Conservation (phyloP, 345 rosid genomes). For the Citrus inodora region DNA sequence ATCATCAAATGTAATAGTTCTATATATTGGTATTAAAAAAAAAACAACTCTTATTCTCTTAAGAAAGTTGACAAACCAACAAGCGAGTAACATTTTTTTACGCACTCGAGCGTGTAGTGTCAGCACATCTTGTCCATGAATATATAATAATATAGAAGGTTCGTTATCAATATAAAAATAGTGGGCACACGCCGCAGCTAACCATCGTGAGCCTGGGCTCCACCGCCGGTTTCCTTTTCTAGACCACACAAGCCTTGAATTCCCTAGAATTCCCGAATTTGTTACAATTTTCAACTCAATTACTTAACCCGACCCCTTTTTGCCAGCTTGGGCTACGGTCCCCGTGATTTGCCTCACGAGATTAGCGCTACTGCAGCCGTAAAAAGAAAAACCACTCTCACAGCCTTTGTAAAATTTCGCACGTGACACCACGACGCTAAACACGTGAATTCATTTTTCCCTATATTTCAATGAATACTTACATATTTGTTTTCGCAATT, state of each 20-base stretch:
- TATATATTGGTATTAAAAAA: no score
- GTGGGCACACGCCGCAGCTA: neutral
- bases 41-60: no score
- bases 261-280: neutral
- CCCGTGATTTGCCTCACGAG: conserved; percentile 35
- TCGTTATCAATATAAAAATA: neutral
- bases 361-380: conserved; percentile 15
- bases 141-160: neutral
- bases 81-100: neutral
- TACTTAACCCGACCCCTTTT: neutral
- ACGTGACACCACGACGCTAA: conserved; percentile 9
- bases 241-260: neutral
- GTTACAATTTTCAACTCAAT: neutral
- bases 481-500: neutral
- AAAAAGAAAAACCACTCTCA: conserved; percentile 7
- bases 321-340: neutral
- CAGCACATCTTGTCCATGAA: neutral
- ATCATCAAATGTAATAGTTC: no score
- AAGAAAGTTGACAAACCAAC: neutral
- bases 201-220: neutral
- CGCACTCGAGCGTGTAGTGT: neutral
- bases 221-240: neutral
- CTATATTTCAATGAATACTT: no score
- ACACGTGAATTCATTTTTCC: neutral
- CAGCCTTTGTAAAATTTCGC: neutral